Conservation (phyloP, 2,329 filamentous ascomycete genomes). For the Xylariaceae sp. region DNA sequence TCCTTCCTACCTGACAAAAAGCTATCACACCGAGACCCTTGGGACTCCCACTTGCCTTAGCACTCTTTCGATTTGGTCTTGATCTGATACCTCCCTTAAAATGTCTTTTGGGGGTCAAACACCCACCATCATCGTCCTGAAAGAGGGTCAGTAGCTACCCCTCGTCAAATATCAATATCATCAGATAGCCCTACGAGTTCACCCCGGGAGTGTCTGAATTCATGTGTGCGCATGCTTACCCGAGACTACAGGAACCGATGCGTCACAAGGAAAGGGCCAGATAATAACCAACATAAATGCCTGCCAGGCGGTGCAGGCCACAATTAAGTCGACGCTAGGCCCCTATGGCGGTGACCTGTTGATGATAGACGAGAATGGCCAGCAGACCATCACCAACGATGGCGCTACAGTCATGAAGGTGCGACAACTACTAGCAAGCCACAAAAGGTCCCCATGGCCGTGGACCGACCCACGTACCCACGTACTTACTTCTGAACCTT, state of each 20-base stretch:
- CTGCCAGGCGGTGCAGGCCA: conserved; percentile 89
- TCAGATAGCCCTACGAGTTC: neutral
- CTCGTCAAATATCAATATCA: conserved; percentile 13
- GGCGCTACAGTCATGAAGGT: conserved; percentile 98
- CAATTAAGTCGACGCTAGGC: conserved; percentile 91
- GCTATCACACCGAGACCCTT: neutral
- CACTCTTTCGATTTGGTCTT: neutral
- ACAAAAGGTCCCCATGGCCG: no score
- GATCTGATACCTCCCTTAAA: conserved; percentile 25
- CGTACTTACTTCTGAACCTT: conserved; percentile 7
- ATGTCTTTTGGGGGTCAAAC: conserved; percentile 98
- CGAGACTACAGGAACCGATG: conserved; percentile 71
- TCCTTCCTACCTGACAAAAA: conserved; percentile 3
- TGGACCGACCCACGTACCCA: conserved; percentile 4
- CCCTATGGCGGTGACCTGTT: conserved; percentile 95
- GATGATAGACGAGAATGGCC: conserved; percentile 92
- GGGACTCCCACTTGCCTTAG: conserved; percentile 1
- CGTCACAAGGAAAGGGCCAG: conserved; percentile 94
- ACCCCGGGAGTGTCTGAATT: neutral
- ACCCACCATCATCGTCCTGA: conserved; percentile 95
- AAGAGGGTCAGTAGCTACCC: conserved; percentile 68
- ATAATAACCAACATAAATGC: conserved; percentile 98
- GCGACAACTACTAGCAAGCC: neutral
- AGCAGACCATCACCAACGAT: conserved; percentile 97
- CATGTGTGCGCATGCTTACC: conserved; percentile 17